Conservation (phyloP, 1,284 basidiomycete genomes). For the Megacollybia platyphylla region DNA sequence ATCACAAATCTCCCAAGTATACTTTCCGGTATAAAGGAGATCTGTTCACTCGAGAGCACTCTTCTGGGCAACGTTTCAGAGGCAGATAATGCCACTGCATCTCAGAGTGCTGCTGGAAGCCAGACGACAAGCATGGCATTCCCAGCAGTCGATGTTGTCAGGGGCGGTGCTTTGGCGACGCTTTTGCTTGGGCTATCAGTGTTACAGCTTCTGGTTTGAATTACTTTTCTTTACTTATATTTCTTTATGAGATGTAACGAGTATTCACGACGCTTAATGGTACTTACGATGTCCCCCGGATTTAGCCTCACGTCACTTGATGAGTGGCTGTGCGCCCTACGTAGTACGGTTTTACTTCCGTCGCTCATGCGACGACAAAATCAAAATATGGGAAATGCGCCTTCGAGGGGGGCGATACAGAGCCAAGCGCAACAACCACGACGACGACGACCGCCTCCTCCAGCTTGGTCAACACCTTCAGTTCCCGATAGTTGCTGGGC, state of each 20-base stretch:
- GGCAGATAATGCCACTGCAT: constrained; percentile 6
- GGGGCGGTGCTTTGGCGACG: background rate
- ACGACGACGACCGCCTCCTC: constrained; percentile 13
- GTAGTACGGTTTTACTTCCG: background rate
- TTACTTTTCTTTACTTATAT: background rate
- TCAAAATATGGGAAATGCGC: background rate
- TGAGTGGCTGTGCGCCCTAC: background rate
- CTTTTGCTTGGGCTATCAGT: background rate
- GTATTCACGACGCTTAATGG: too few species aligned
- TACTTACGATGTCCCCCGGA: background rate
- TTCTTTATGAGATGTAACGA: too few species aligned
- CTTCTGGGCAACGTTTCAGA: constrained; percentile 34
- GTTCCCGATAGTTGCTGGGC: constrained; percentile 31
- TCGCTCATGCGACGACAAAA: background rate
- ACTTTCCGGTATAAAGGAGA: constrained; percentile 33
- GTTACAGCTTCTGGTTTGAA: background rate
- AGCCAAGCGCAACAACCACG: background rate
- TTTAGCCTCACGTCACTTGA: background rate
- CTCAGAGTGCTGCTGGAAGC: background rate
- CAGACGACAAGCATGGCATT: background rate
- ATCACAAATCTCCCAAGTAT: constrained; percentile 31
- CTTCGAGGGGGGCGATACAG: background rate
- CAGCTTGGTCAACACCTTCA: constrained; percentile 18
- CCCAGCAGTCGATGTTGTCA: background rate
- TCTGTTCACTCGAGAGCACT: constrained; percentile 39